A percentile compares a stretch with the other conserved stretches of the same genome.
Evolutionary conservation across 345 rosid genomes (phyloP).

Genomic region (Euclidium syriacum): DNA sequence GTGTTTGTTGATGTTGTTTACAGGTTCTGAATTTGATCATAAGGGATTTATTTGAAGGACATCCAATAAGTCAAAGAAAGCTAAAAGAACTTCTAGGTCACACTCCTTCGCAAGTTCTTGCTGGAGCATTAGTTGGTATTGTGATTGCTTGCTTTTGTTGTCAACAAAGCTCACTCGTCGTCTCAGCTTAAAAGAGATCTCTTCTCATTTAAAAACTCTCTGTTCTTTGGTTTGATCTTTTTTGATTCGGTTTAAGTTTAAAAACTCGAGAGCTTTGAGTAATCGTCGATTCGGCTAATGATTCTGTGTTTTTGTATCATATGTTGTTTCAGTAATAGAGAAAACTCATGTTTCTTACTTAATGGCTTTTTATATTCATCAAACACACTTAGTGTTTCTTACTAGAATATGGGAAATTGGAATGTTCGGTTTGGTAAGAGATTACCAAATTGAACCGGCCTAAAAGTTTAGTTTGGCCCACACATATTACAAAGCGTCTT

Average conservation of each 20-base stretch:
- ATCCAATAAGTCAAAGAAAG: slow-evolving; percentile 86
- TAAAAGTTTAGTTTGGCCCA: too few relatives aligned
- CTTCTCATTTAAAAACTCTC: neutral
- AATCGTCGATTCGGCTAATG: slow-evolving; percentile 8
- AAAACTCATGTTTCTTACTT: neutral
- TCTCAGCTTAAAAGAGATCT: slow-evolving; percentile 42
- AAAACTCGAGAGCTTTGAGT: neutral
- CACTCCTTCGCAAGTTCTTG: slow-evolving; percentile 85
- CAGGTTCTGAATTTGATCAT: slow-evolving; percentile 89
- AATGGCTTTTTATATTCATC: neutral
- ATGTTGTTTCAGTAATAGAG: slow-evolving; percentile 17
- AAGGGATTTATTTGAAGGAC: slow-evolving; percentile 88
- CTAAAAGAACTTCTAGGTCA: slow-evolving; percentile 93
- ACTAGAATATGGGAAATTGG: too few relatives aligned
- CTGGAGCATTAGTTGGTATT: slow-evolving; percentile 79
- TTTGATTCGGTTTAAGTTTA: neutral
- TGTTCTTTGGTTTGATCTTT: neutral
- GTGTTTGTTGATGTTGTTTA: slow-evolving; percentile 4
- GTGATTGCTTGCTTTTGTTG: slow-evolving; percentile 69
- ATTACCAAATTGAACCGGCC: too few relatives aligned
- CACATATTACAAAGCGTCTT: too few relatives aligned
- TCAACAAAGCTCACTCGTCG: slow-evolving; percentile 53
- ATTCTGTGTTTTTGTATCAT: slow-evolving; percentile 17
- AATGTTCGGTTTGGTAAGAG: too few relatives aligned
- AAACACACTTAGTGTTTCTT: too few relatives aligned